These are phyloP conservation scores for Cadophora malorum DNA, from an alignment of 2,329 filamentous ascomycete genomes.

Conservation along the genomic window DNA sequence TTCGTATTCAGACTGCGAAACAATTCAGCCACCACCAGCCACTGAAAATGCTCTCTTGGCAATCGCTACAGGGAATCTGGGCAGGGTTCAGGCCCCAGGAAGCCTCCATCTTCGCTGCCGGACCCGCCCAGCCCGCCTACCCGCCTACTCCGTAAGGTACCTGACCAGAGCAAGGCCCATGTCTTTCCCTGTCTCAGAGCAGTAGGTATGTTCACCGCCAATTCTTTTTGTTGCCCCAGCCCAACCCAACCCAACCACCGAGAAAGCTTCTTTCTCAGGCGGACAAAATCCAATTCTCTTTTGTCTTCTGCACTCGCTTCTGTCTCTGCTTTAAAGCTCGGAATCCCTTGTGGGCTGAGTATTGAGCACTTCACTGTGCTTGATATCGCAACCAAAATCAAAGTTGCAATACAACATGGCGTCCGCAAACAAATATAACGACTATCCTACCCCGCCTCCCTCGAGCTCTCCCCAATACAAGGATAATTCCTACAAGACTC, in stretches of 20 bases:
- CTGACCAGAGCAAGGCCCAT: neutral
- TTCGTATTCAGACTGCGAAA: neutral
- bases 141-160: neutral
- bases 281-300: neutral
- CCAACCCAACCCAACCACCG: neutral
- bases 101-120: neutral
- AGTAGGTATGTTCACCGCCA: neutral
- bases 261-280: neutral
- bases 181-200: neutral
- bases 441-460: slow-evolving; percentile 32
- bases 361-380: slow-evolving; percentile 12
- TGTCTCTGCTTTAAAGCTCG: neutral
- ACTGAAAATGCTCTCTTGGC: neutral
- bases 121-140: neutral
- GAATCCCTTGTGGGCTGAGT: neutral
- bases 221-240: neutral
- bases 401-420: neutral
- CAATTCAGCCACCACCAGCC: neutral
- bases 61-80: neutral
- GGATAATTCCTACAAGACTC: slow-evolving; percentile 16
- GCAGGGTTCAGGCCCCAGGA: neutral
- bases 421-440: slow-evolving; percentile 4
- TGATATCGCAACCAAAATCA: neutral
- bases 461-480: slow-evolving; percentile 30
- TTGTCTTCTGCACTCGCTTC: neutral